Conservation (phyloP, 345 rosid species). For the Hibiscus syriacus region DNA sequence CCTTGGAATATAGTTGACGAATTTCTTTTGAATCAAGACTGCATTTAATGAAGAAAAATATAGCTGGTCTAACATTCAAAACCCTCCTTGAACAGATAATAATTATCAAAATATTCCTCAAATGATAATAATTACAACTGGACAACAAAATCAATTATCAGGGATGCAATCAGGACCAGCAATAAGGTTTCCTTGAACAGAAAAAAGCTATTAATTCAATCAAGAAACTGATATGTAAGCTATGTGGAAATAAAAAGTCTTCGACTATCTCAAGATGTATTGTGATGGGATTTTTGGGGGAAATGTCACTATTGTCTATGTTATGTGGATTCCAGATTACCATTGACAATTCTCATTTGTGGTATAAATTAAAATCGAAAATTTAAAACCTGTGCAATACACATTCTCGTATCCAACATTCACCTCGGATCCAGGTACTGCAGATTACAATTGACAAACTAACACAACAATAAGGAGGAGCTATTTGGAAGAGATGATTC, state of each 20-base stretch:
- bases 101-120: neutral
- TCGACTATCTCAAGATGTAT: neutral
- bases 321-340: neutral
- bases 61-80: constrained; percentile 75
- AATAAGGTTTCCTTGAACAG: neutral
- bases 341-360: too few species aligned
- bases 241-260: neutral
- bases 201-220: neutral
- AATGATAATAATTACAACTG: neutral
- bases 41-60: constrained; percentile 77
- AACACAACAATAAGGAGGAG: neutral
- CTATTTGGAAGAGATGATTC: neutral
- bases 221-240: neutral
- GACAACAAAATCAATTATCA: neutral
- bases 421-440: neutral
- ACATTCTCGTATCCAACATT: neutral
- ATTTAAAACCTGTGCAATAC: neutral
- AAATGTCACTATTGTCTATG: neutral
- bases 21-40: constrained; percentile 61
- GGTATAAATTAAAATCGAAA: neutral
- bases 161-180: neutral
- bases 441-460: neutral
- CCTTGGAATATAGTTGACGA: constrained; percentile 48
- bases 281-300: neutral
- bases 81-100: too few species aligned